A percentile compares a stretch with the other conserved stretches of the same genome.
phyloP scores from a whole-genome alignment of 495 filamentous ascomycete genomes.

The Penicillium cosmopolitanum region DNA sequence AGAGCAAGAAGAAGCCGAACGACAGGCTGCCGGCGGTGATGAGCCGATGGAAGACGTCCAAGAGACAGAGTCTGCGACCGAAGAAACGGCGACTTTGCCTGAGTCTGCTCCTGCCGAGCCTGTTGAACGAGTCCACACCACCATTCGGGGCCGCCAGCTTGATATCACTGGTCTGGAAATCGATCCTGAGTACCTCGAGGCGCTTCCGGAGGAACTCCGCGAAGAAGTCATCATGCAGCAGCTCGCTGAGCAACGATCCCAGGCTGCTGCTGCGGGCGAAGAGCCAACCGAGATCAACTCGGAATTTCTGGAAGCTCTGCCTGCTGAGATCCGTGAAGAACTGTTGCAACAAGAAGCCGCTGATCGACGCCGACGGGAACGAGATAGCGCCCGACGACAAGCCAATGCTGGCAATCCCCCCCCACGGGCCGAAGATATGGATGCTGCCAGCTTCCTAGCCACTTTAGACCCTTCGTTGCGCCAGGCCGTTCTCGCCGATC shows the following conservation, averaged over 20 bases:
- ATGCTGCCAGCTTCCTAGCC: constrained; percentile 87
- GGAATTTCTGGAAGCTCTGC: constrained; percentile 93
- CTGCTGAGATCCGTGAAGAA: constrained; percentile 85
- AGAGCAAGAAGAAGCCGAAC: constrained; percentile 49
- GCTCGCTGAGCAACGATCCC: constrained; percentile 76
- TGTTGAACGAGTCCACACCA: constrained; percentile 68
- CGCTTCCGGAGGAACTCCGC: constrained; percentile 89
- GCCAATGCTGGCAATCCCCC: constrained; percentile 54
- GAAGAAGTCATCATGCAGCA: constrained; percentile 95
- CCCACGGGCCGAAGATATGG: constrained; percentile 81
- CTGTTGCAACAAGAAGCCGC: constrained; percentile 85
- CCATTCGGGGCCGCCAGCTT: constrained; percentile 78
- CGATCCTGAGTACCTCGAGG: constrained; percentile 90
- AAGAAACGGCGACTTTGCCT: constrained; percentile 34
- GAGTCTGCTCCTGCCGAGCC: constrained; percentile 55
- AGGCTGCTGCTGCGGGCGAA: constrained; percentile 79
- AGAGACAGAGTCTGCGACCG: constrained; percentile 46
- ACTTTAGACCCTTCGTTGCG: constrained; percentile 85
- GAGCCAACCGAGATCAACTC: constrained; percentile 85
- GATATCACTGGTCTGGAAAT: constrained; percentile 95
- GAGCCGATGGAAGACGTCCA: constrained; percentile 90
- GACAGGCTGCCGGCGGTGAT: constrained; percentile 48
- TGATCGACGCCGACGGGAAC: constrained; percentile 87
- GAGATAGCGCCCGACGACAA: constrained; percentile 71
- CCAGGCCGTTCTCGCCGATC: constrained; percentile 84